Evolutionary conservation across 768 basidiomycete genomes (phyloP), one percentile per base, ranked within the genome.

Genomic region (Russula dissimulans): DNA sequence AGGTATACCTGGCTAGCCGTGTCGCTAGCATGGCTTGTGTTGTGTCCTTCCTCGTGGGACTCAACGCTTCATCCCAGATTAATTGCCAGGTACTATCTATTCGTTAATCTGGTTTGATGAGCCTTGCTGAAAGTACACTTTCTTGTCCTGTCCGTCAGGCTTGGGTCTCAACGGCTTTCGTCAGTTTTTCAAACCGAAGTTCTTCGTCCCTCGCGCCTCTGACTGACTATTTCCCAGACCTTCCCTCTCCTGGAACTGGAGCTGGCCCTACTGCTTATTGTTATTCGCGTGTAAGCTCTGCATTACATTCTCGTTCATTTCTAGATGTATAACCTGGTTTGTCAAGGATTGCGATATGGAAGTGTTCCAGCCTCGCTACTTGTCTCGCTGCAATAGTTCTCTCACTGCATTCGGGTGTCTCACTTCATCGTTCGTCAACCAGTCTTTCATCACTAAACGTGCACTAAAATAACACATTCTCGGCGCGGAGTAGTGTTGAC

Each of bases 171-270:
- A 43, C 12, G 5, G 9, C 59, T 45, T 54, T 48, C 44, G 59
- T 60, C 41, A 54, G 59, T 60, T 31, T 26, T 3, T 10, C 22
- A 26, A 10, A 1, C 31, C 11, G 42, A 32, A 42, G 26, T 7
- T 5, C 29, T 31, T 45, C n/a, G 34, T 6, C 10, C 7, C 15
- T 18, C 11, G 18, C n/a, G 32, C 17, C 4, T 42, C 46, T 60
- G 44, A 60, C 46, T 60, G 44, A 60, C 5, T 18, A 11, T 34
- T 15, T 7, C 3, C 39, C 46, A 60, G 59, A 1, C 10, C 3
- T 60, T 60, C 46, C 59, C 59, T 34, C 52, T 60, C 22, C 4
- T 60, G 3, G 59, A 60, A 32, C 12, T 60, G 29, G 59, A 60
- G 46, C 52, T 54, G 46, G 46, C 46, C 1, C 7, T 60, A 39